Evolutionary conservation across 257 asterid genomes (phyloP), one percentile per base, ranked within the genome.

Genomic region (Ligustrum vulgare): DNA sequence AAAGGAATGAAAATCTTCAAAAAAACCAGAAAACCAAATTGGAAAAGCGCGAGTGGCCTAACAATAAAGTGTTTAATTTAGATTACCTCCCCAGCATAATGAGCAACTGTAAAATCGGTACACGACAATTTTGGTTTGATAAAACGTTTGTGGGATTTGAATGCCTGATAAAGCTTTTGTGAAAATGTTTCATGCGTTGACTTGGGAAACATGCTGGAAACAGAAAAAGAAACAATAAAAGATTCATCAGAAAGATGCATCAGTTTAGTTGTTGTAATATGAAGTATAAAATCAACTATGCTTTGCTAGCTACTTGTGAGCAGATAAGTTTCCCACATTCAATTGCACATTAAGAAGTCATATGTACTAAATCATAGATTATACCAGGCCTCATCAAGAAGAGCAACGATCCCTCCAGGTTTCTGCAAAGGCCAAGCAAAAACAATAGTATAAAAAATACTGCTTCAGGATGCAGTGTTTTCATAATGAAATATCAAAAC

Each of bases 371-470:
- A 72, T 43, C 64, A 36, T 22, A 58, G 22, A 65, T 20, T 80
- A 34, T 80, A 91, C 99, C 99, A 94, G 69, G 99, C 98, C 82
- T 94, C 98, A 76, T 94, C 98, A 64, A 92, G 99, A 82, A 94
- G 98, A 79, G 99, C 89, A 78, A 94, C 31, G 73, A 92, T 89
- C 72, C 99, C 99, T 82, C 99, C 98, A 83, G 98, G 98, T 85
- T 92, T 94, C 99, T 94, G 98, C 81, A 77, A 78, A 77, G 75
- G 69, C 64, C 69, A 58, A 69, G 65, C 68, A 78, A 49, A 70
- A 69, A 33, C 49, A 69, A 36, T 67, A 47, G 4, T 12, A 51
- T 65, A n/a, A 80, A 72, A 72, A 72, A 37, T 37, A 65, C 35
- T 77, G 79, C 75, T 76, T 81, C 84, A 78, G 67, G 39, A 75